Evolutionary conservation across 2,329 filamentous ascomycete species (phyloP), one percentile per base, ranked within the genome.

Genomic region (Fusarium anguioides): DNA sequence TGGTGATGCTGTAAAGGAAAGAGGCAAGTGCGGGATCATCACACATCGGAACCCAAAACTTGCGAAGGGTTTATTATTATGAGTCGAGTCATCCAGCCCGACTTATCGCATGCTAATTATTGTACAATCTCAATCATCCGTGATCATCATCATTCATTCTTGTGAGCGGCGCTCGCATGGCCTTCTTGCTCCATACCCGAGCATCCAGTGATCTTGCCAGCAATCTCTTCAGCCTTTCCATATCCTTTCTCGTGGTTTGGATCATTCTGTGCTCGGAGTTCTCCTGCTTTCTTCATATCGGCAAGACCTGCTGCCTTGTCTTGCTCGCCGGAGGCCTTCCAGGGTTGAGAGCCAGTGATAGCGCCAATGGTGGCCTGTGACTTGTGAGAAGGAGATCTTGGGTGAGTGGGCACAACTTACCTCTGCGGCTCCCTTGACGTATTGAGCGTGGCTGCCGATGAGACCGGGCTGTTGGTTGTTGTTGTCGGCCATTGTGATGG

Each of bases 161-260:
- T 74, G 63, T 75, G 78, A 53, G 76, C 78, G 70, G 76, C 78
- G 71, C 85, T 89, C 18, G 80, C 82, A 15, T 79, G 81, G 0
- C 88, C 89, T 75, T 91, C 88, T 53, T 83, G 82, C 76, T 86
- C 80, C 90, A 92, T 92, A 0, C 90, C 90, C 76, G 90, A 87
- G 67, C 90, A 92, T 0, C 90, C 89, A 0, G 87, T 84, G 1
- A 85, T 77, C 72, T 85, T 86, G 8, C 90, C 90, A 0, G 87
- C 86, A 45, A 88, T 73, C 80, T 91, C 86, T 75, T 93, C 90
- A 4, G 82, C 81, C 71, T 84, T 87, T 33, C 90, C 90, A 53
- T 84, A 87, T 0, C 89, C 89, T 40, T 84, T 79, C 8, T 76
- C 72, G 2, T 84, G 75, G 68, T 91, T 66, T 2, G 64, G 64